A percentile compares a stretch with the other conserved stretches of the same genome.
phyloP scores from a whole-genome alignment of 495 filamentous ascomycete species.

The Symbiotaphrina buchneri region DNA sequence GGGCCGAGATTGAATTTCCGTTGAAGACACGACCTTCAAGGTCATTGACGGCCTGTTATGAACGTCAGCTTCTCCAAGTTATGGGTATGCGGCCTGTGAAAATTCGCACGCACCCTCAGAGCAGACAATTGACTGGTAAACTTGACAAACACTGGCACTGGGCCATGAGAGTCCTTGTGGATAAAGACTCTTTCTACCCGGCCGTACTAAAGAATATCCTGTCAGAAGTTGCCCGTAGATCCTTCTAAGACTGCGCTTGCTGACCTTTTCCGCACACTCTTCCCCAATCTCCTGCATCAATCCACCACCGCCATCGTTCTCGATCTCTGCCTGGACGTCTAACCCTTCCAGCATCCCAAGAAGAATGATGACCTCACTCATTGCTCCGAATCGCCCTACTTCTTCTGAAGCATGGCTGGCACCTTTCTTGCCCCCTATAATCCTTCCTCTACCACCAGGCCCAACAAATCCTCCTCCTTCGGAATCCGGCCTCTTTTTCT shows the following conservation, averaged over 20 bases:
- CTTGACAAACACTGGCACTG: slow-evolving; percentile 65
- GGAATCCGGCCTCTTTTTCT: slow-evolving; percentile 51
- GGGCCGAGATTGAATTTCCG: slow-evolving; percentile 55
- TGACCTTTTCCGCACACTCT: slow-evolving; percentile 59
- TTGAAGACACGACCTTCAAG: slow-evolving; percentile 70
- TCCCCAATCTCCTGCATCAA: slow-evolving; percentile 88
- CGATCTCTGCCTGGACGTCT: slow-evolving; percentile 44
- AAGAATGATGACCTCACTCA: slow-evolving; percentile 61
- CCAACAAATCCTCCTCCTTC: slow-evolving; percentile 60
- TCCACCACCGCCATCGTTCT: slow-evolving; percentile 25
- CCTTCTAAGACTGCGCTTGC: too few species aligned
- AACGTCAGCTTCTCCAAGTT: background rate
- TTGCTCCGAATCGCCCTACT: slow-evolving; percentile 44
- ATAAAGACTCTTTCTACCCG: slow-evolving; percentile 68
- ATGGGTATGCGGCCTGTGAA: slow-evolving; percentile 1
- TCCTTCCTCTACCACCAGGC: slow-evolving; percentile 48
- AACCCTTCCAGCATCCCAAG: slow-evolving; percentile 66
- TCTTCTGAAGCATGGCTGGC: slow-evolving; percentile 19
- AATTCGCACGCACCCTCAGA: slow-evolving; percentile 36
- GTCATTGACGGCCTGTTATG: slow-evolving; percentile 58
- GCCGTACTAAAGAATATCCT: slow-evolving; percentile 37
- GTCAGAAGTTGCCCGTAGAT: background rate
- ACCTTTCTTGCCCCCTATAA: slow-evolving; percentile 40
- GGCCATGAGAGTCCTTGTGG: slow-evolving; percentile 19
- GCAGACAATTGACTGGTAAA: slow-evolving; percentile 67